Evolutionary conservation across 257 asterid genomes (phyloP), one percentile per base, ranked within the genome.

Genomic region (Plantago ovata): DNA sequence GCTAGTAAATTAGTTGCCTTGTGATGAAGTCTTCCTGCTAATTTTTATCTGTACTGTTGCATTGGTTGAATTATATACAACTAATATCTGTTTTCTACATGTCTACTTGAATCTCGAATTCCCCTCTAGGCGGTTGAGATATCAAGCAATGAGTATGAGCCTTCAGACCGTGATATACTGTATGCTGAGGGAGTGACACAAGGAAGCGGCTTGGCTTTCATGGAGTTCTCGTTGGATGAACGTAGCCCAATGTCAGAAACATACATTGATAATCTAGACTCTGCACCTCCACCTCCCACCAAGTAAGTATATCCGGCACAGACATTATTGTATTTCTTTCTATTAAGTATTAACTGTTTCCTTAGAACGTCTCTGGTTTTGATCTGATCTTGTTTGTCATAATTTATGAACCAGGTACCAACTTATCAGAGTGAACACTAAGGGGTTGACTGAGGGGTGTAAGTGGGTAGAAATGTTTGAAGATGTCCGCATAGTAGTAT

Each of bases 401-500:
- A 13, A 12, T 10, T 50, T 50, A 19, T 3, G 18, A 23, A 23
- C 56, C 79, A 92, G 98, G 75, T 92, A 85, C 55, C 96, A 92
- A 64, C 95, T 92, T 38, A 92, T 92, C 49, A 64, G 96, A 70
- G 85, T 88, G 53, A 92, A 83, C 21, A 93, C 85, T 44, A 88
- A 82, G 71, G 95, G 96, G 28, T 79, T 92, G 88, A 81, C 69
- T 21, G 90, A 81, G 44, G 94, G 96, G 12, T 76, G 96, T 80
- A 92, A 88, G 74, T 92, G 98, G 96, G 88, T 88, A 16, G 98
- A 88, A 64, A 92, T 92, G 98, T 92, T 92, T 24, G 96, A 88
- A 77, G 96, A 88, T 41, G 96, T 92, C 5, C 90, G 96, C 0
- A 86, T 77, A 2, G 85, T 92, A 2, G 86, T 88, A 15, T 85